Evolutionary conservation across 192 early-diverging fungal genomes (phyloP).

Genomic region (Tieghemiomyces parasiticus): DNA sequence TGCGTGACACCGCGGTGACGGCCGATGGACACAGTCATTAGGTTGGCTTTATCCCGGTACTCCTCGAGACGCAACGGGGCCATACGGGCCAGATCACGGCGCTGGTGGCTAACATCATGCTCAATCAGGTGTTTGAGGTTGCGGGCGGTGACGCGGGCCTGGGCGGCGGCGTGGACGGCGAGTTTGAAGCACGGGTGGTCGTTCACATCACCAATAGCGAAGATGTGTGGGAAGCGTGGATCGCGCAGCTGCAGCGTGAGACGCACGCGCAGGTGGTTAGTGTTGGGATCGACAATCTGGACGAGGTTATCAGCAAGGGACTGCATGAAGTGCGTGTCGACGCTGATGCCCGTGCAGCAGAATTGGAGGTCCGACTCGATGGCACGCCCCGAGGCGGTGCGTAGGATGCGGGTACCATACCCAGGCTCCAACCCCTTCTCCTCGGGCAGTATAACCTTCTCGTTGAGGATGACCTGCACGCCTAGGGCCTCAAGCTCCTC

Average conservation of each 20-base stretch:
- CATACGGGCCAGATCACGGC: conserved; percentile 8
- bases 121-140: conserved; percentile 20
- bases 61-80: conserved; percentile 15
- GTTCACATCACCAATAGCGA: conserved; percentile 36
- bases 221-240: conserved; percentile 21
- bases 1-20: conserved; percentile 21
- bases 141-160: conserved; percentile 13
- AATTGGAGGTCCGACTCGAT: conserved; percentile 43
- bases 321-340: conserved; percentile 30
- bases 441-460: conserved; percentile 24
- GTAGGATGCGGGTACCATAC: conserved; percentile 21
- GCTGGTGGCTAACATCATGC: conserved; percentile 10
- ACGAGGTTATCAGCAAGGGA: conserved; percentile 15
- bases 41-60: conserved; percentile 13
- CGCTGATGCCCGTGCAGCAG: conserved; percentile 23
- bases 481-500: conserved; percentile 27
- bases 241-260: conserved; percentile 29
- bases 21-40: conserved; percentile 25
- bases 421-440: conserved; percentile 19
- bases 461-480: conserved; percentile 31
- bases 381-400: conserved; percentile 21
- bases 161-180: conserved; percentile 16
- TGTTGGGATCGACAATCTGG: conserved; percentile 19
- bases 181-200: conserved; percentile 22
- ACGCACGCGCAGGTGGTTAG: conserved; percentile 26